Base-by-base conservation (phyloP, 768 basidiomycete species). In the Polyporus arcularius region DNA sequence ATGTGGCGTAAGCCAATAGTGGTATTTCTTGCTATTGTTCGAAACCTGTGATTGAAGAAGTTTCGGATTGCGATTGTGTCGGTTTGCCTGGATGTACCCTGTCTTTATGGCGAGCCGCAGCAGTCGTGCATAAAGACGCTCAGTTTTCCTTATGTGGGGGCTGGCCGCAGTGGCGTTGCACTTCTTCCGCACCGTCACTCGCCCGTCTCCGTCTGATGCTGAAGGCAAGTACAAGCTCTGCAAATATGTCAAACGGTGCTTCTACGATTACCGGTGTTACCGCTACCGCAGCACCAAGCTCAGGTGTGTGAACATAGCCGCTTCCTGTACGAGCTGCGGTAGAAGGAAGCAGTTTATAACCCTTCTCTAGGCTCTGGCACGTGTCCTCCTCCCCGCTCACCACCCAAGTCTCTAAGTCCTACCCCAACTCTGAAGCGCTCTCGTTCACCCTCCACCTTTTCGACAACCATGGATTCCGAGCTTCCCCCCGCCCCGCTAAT, bases 401-500 rank as follows among this genome's bases (percentile, higher is more conserved):
- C 61, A 50, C 39, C 63, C 48, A 72, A 69, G 52, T 31, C 61
- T 60, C 60, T 41, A 50, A 66, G 59, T 42, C 55, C 60, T 12
- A 51, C 63, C 41, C 53, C 65, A 41, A 68, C 70, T 31, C 38
- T 77, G 70, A 80, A 79, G 67, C 78, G 77, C 54, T 72, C 74
- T 54, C 74, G 73, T 59, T 72, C 75, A 54, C 48, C 68, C 26
- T 58, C 69, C 12, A 48, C 53, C 54, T 46, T 68, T 21, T 53
- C 69, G 9, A 50, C 55, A 53, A 52, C 65, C 43, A 61, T 67
- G 61, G 59, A 54, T 50, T 32, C 71, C 66, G 73, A 58, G 79
- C 81, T 71, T 57, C 68, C 75, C 80, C 53, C 75, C 75, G 26
- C 70, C 83, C 88, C 84, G 48, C 78, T 76, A 70, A 75, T 83